phyloP scores from a whole-genome alignment of 2,329 filamentous ascomycete genomes.

The Botryotinia calthae region DNA sequence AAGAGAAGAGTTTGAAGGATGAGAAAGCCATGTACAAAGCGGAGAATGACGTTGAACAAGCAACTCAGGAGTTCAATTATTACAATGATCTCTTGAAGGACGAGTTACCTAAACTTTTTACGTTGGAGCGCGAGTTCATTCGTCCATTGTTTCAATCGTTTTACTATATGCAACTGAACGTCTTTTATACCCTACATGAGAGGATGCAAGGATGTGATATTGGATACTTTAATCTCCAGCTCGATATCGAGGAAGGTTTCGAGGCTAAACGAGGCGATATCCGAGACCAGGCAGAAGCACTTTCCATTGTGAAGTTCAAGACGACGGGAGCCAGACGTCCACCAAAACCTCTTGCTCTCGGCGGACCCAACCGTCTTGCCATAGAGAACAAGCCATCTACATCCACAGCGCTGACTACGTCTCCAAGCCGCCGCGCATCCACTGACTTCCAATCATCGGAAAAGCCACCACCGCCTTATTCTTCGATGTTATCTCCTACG shows the following conservation, averaged over 20 bases:
- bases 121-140: slow-evolving; percentile 90
- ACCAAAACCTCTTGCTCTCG: slow-evolving; percentile 31
- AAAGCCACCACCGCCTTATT: slow-evolving; percentile 71
- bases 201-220: slow-evolving; percentile 98
- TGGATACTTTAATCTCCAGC: slow-evolving; percentile 90
- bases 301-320: slow-evolving; percentile 89
- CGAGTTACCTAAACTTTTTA: slow-evolving; percentile 88
- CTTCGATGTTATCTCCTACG: slow-evolving; percentile 36
- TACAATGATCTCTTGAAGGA: slow-evolving; percentile 97
- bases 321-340: slow-evolving; percentile 67
- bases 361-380: slow-evolving; percentile 28
- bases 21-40: slow-evolving; percentile 97
- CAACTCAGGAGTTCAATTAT: slow-evolving; percentile 95
- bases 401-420: slow-evolving; percentile 33
- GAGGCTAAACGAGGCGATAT: slow-evolving; percentile 84
- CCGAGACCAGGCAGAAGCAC: slow-evolving; percentile 76
- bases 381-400: slow-evolving; percentile 21
- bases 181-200: slow-evolving; percentile 97
- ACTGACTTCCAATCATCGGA: slow-evolving; percentile 46
- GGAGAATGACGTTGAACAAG: slow-evolving; percentile 84
- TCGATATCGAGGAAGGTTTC: slow-evolving; percentile 90
- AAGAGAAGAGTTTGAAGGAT: slow-evolving; percentile 92
- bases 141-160: slow-evolving; percentile 96
- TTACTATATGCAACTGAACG: slow-evolving; percentile 99
- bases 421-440: slow-evolving; percentile 41